Percentiles rank a stretch among this genome's conserved stretches.
Evolutionary conservation across 371 early-diverging fungal genomes (phyloP).

Genomic region (Neoconidiobolus thromboides): DNA sequence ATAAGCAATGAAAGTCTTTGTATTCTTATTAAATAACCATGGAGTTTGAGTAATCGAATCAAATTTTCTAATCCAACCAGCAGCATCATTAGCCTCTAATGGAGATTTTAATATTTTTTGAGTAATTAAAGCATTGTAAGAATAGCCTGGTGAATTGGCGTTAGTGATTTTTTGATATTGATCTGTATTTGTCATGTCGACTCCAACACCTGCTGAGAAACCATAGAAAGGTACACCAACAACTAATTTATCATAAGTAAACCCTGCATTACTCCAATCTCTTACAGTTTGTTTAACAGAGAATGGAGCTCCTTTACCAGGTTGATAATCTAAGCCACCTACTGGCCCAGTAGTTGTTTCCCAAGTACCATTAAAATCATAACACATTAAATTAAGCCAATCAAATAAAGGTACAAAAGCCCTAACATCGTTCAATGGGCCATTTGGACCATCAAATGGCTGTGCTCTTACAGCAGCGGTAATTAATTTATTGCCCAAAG

Average conservation of each 20-base stretch:
- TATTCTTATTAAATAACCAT: constrained; percentile 37
- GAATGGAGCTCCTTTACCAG: constrained; percentile 27
- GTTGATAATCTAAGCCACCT: not conserved
- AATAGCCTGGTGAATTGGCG: not conserved
- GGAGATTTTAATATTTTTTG: constrained; percentile 20
- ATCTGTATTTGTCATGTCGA: constrained; percentile 9
- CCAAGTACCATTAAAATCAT: constrained; percentile 27
- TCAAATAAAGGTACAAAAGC: constrained; percentile 30
- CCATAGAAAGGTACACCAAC: constrained; percentile 44
- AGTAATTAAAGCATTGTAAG: not conserved
- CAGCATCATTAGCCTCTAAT: constrained; percentile 36
- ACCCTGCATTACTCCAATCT: constrained; percentile 31
- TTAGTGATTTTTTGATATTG: not conserved
- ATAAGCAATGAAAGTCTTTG: constrained; percentile 23
- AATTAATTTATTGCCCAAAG: constrained; percentile 34
- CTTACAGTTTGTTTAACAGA: constrained; percentile 14
- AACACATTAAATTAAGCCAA: constrained; percentile 32
- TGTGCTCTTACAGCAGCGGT: constrained; percentile 49
- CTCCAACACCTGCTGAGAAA: constrained; percentile 12
- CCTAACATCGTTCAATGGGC: constrained; percentile 34
- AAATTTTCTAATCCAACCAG: constrained; percentile 30
- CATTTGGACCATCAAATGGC: constrained; percentile 33
- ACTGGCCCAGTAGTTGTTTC: constrained; percentile 28
- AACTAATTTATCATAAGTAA: constrained; percentile 32
- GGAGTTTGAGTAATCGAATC: constrained; percentile 38